Percentiles rank a stretch among this genome's conserved stretches.
Evolutionary conservation across 1,284 basidiomycete species (phyloP).

Genomic region (Heterobasidion occidentale): DNA sequence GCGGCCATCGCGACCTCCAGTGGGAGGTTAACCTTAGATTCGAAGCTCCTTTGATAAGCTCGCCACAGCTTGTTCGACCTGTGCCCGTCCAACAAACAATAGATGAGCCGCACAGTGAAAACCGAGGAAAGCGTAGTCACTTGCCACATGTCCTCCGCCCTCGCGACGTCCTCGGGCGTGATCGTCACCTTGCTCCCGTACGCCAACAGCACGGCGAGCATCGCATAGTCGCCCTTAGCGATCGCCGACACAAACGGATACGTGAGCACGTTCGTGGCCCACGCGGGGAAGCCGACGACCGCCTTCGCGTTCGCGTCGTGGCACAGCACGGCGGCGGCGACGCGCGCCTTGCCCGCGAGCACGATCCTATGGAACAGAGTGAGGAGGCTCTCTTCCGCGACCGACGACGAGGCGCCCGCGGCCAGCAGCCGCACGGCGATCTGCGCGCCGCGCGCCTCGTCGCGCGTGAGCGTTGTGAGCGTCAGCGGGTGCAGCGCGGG

Average conservation of each 20-base stretch:
- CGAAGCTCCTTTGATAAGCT: no score
- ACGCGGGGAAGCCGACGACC: slow-evolving; percentile 36
- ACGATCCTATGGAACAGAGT: slow-evolving; percentile 46
- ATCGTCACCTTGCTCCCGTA: slow-evolving; percentile 30
- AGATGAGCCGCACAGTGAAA: neutral
- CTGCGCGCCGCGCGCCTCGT: slow-evolving; percentile 32
- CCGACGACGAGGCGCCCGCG: slow-evolving; percentile 39
- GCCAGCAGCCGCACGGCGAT: slow-evolving; percentile 39
- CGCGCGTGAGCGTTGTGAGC: slow-evolving; percentile 35
- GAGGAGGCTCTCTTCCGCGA: slow-evolving; percentile 33
- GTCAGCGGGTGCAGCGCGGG: slow-evolving; percentile 36
- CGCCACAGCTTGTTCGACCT: neutral
- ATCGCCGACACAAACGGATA: slow-evolving; percentile 34
- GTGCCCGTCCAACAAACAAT: neutral
- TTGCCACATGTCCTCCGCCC: slow-evolving; percentile 5
- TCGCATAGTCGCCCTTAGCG: slow-evolving; percentile 23
- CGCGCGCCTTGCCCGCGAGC: slow-evolving; percentile 25
- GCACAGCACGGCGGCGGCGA: slow-evolving; percentile 36
- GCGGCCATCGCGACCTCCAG: neutral
- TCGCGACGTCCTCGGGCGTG: slow-evolving; percentile 14
- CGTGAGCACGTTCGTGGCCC: slow-evolving; percentile 15
- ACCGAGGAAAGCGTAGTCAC: slow-evolving; percentile 13
- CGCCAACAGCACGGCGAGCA: slow-evolving; percentile 31
- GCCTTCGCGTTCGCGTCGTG: slow-evolving; percentile 38
- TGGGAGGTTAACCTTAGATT: neutral